Evolutionary conservation across 2,329 filamentous ascomycete species (phyloP), one percentile per base, ranked within the genome.

Genomic region (Pestalotiopsis sp.): DNA sequence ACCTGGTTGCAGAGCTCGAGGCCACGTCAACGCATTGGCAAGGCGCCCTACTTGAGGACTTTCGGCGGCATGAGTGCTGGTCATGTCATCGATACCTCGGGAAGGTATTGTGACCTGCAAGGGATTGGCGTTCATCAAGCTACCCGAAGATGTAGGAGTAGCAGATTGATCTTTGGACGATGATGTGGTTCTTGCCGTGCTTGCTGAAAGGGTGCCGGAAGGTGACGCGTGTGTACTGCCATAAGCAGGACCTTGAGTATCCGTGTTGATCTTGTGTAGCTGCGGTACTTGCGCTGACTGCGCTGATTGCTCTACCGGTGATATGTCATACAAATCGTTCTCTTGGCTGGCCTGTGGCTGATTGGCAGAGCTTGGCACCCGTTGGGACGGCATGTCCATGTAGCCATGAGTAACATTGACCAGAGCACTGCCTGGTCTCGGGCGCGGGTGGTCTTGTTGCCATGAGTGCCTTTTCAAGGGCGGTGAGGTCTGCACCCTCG

Each of bases 21-120:
- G 85, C 85, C 86, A 88, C 9, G 85, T 86, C 70, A 77, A 77
- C 13, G 80, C 75, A 68, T 77, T 81, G 5, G 74, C 74, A 52
- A 80, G 71, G 22, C 74, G 71, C n/a, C 68, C 69, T 38, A 73
- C 62, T 26, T 65, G 56, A 20, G 75, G 73, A 40, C 66, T 73
- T 22, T 64, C 57, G 5, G 52, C 65, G 20, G 38, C 39, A 13
- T 69, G 67, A 17, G 68, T 68, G 39, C 59, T 64, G 48, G 67
- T 63, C 14, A 63, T 58, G 30, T 60, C 67, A 64, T 66, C 68
- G 4, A 40, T 64, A 17, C 66, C 24, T n/a, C 68, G 61, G 14
- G 70, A 67, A 17, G 71, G 70, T 4, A 62, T 67, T 17, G 66
- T 66, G 55, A 65, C 69, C 73, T 77, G 44, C 66, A 67, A 67